A percentile compares a stretch with the other conserved stretches of the same genome.
These are phyloP conservation scores for Nakazawaea molendinolei DNA, from an alignment of 805 yeast genomes.

Conservation along the genomic window DNA sequence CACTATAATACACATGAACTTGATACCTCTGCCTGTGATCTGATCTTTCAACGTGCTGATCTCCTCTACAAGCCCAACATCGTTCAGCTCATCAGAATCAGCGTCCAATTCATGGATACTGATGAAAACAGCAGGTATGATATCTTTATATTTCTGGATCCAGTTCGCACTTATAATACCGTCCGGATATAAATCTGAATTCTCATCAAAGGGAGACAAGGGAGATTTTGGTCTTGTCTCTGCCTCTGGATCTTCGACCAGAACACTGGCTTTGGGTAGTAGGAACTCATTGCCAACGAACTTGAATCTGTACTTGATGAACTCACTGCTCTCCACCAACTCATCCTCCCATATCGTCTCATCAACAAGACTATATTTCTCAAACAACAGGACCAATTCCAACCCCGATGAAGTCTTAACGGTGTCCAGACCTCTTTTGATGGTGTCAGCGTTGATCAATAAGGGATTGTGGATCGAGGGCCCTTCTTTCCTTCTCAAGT, in stretches of 20 bases:
- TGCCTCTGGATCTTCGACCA: neutral
- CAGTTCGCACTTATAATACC: slow-evolving; percentile 40
- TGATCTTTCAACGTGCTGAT: slow-evolving; percentile 26
- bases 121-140: slow-evolving; percentile 41
- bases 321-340: slow-evolving; percentile 14
- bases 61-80: slow-evolving; percentile 30
- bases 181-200: slow-evolving; percentile 31
- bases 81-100: slow-evolving; percentile 22
- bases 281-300: slow-evolving; percentile 22
- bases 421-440: slow-evolving; percentile 16
- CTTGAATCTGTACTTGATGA: slow-evolving; percentile 23
- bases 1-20: slow-evolving; percentile 28
- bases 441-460: slow-evolving; percentile 11
- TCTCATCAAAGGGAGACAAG: slow-evolving; percentile 39
- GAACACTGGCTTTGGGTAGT: slow-evolving; percentile 16
- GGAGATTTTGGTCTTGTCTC: slow-evolving; percentile 16
- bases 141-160: slow-evolving; percentile 44
- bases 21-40: slow-evolving; percentile 24
- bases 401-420: slow-evolving; percentile 22
- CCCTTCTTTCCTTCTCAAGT: slow-evolving; percentile 6
- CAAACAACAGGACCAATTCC: slow-evolving; percentile 25
- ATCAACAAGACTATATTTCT: slow-evolving; percentile 18
- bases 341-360: slow-evolving; percentile 14
- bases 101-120: slow-evolving; percentile 34
- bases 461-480: slow-evolving; percentile 8